Conservation (phyloP, 2,329 filamentous ascomycete genomes). For the Sclerotinia minor region DNA sequence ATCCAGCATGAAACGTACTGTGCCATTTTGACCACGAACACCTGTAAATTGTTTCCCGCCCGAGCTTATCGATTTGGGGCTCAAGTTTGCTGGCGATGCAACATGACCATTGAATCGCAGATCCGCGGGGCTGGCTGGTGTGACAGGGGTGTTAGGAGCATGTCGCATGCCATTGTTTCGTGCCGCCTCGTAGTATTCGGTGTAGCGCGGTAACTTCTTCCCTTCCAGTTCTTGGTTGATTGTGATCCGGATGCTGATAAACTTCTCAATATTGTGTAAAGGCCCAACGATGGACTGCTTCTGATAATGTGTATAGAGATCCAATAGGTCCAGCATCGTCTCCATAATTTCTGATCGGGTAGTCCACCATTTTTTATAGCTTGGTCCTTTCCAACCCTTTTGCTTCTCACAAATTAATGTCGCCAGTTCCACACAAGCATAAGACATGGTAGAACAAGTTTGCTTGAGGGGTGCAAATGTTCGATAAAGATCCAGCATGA, state of each 20-base stretch:
- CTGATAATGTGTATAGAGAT: slow-evolving; percentile 86
- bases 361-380: slow-evolving; percentile 50
- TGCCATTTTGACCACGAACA: slow-evolving; percentile 59
- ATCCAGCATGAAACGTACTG: slow-evolving; percentile 87
- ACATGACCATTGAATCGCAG: slow-evolving; percentile 38
- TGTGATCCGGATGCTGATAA: slow-evolving; percentile 83
- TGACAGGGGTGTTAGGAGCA: slow-evolving; percentile 42
- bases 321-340: slow-evolving; percentile 84
- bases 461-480: slow-evolving; percentile 93
- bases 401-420: slow-evolving; percentile 62
- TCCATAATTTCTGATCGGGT: slow-evolving; percentile 59
- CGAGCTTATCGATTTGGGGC: slow-evolving; percentile 39
- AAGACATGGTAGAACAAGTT: slow-evolving; percentile 78
- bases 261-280: slow-evolving; percentile 70
- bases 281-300: slow-evolving; percentile 72
- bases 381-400: slow-evolving; percentile 50
- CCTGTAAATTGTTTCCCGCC: slow-evolving; percentile 32
- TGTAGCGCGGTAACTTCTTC: slow-evolving; percentile 61
- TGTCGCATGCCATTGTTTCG: slow-evolving; percentile 41
- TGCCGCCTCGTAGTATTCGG: slow-evolving; percentile 53
- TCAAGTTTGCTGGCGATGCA: slow-evolving; percentile 39
- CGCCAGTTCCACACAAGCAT: slow-evolving; percentile 79
- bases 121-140: slow-evolving; percentile 41
- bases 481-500: slow-evolving; percentile 87
- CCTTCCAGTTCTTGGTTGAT: slow-evolving; percentile 79